A percentile compares a stretch with the other conserved stretches of the same genome.
phyloP scores from a whole-genome alignment of 441 rosid species.

The Gossypium davidsonii region DNA sequence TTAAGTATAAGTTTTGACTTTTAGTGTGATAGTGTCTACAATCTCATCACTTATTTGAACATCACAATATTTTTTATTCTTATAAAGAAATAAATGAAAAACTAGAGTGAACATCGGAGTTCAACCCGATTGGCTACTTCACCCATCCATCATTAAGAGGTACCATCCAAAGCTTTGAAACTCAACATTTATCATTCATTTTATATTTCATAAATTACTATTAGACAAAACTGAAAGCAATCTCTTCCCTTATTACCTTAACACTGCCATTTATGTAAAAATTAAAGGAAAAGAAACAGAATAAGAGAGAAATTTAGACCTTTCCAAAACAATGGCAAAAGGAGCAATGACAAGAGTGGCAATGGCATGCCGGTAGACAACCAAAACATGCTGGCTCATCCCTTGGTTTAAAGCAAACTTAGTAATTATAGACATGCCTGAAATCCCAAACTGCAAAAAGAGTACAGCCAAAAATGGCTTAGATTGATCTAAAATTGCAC shows the following conservation, averaged over 20 bases:
- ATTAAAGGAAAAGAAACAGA: not conserved
- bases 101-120: no score
- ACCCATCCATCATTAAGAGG: not conserved
- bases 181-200: not conserved
- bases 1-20: no score
- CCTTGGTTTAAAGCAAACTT: constrained; percentile 50
- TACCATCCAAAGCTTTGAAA: not conserved
- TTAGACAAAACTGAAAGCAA: not conserved
- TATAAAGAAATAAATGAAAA: no score
- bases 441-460: constrained; percentile 45
- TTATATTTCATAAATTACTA: not conserved
- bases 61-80: no score
- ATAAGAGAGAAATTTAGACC: not conserved
- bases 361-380: constrained; percentile 43
- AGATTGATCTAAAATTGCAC: not conserved
- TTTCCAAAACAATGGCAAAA: constrained; percentile 31
- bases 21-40: no score
- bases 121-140: no score
- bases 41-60: no score
- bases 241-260: not conserved
- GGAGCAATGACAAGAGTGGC: constrained; percentile 50
- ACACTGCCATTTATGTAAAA: not conserved
- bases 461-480: constrained; percentile 48
- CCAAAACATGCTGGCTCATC: constrained; percentile 52
- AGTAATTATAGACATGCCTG: constrained; percentile 42